These are phyloP conservation scores for Teratosphaeria nubilosa DNA, from an alignment of 2,329 filamentous ascomycete species.

Conservation along the genomic window DNA sequence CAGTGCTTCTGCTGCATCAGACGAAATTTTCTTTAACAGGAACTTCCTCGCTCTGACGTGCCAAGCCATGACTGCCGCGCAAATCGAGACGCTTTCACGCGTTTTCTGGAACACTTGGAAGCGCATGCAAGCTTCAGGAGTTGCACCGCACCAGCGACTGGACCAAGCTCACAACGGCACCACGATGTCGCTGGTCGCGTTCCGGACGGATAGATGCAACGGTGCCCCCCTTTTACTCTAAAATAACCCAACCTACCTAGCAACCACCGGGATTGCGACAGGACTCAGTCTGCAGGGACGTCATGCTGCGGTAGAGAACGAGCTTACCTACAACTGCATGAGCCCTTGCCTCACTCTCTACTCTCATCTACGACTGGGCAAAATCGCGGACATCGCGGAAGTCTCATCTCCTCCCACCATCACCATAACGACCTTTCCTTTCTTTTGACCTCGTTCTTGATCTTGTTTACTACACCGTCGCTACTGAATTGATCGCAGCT, in stretches of 20 bases:
- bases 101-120: neutral
- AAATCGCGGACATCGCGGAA: neutral
- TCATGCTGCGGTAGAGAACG: neutral
- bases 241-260: neutral
- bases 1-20: neutral
- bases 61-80: neutral
- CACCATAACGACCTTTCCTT: neutral
- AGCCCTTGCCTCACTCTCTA: neutral
- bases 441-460: neutral
- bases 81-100: neutral
- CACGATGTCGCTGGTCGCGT: neutral
- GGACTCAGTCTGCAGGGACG: neutral
- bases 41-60: neutral
- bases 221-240: neutral
- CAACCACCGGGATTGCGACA: neutral
- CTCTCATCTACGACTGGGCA: neutral
- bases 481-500: neutral
- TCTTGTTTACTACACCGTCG: neutral
- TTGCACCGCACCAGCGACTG: neutral
- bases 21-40: neutral
- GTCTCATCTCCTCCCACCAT: neutral
- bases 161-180: neutral
- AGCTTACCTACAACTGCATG: neutral
- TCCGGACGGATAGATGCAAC: neutral
- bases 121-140: neutral